A percentile compares a stretch with the other conserved stretches of the same genome.
These are phyloP conservation scores for Kurtzmaniella fragi DNA, from an alignment of 805 yeast species.

Conservation along the genomic window DNA sequence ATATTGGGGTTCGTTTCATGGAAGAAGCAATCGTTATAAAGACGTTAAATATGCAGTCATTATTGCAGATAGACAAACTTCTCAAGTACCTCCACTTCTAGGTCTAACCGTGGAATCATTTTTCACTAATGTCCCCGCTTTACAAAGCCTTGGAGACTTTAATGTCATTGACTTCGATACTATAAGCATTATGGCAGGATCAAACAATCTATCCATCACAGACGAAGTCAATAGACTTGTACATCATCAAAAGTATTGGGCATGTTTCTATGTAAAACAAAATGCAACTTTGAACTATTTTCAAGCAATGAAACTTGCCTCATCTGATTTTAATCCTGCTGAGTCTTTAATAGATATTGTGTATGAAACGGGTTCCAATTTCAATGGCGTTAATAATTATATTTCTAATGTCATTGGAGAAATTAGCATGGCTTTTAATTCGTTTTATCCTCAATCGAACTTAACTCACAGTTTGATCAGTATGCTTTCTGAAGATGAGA, in stretches of 20 bases:
- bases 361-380: conserved; percentile 30
- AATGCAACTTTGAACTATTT: conserved; percentile 23
- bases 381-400: conserved; percentile 22
- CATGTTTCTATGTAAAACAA: conserved; percentile 22
- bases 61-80: conserved; percentile 16
- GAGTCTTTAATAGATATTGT: conserved; percentile 18
- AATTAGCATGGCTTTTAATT: conserved; percentile 11
- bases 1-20: conserved; percentile 30
- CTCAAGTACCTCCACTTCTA: conserved; percentile 16
- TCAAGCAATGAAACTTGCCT: conserved; percentile 12
- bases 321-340: conserved; percentile 13
- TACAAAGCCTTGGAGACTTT: conserved; percentile 18
- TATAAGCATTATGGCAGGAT: conserved; percentile 13
- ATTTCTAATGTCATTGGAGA: conserved; percentile 13
- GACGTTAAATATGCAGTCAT: conserved; percentile 21
- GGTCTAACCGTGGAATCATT: conserved; percentile 19
- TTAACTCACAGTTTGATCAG: conserved; percentile 13
- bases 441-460: conserved; percentile 13
- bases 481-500: conserved; percentile 7
- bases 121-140: conserved; percentile 14
- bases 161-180: conserved; percentile 16
- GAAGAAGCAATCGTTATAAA: conserved; percentile 14
- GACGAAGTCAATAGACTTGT: conserved; percentile 23
- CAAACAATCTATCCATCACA: conserved; percentile 16
- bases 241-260: conserved; percentile 27